Conservation (phyloP, 2,329 filamentous ascomycete species). For the Arthrobotrys musiformis region DNA sequence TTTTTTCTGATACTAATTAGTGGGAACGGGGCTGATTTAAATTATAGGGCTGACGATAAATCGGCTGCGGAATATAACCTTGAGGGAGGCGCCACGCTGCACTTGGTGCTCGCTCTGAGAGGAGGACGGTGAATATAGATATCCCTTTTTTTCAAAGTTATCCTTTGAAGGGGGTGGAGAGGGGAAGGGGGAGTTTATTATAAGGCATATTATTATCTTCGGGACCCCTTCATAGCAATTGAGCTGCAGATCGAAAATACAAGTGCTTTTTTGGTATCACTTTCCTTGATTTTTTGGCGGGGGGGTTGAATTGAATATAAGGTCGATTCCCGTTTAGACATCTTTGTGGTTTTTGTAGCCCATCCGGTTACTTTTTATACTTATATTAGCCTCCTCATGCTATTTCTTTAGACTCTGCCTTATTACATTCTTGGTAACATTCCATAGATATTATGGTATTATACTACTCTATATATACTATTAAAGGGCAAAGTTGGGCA, state of each 20-base stretch:
- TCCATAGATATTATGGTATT: not conserved
- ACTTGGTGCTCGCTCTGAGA: constrained; percentile 92
- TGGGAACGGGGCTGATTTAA: not conserved
- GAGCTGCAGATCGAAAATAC: not conserved
- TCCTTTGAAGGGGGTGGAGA: no score
- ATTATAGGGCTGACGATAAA: constrained; percentile 87
- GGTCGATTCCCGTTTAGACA: constrained; percentile 14
- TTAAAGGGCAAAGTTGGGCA: no score
- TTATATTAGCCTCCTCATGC: constrained; percentile 12
- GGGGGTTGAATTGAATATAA: not conserved
- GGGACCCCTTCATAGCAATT: not conserved
- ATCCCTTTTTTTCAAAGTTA: no score
- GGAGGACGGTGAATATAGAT: constrained; percentile 69
- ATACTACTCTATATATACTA: not conserved
- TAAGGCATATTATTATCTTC: not conserved
- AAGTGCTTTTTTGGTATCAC: not conserved
- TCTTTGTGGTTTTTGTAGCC: not conserved
- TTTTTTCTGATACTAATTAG: not conserved
- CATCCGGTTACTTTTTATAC: not conserved
- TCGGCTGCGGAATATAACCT: constrained; percentile 90
- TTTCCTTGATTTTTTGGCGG: not conserved
- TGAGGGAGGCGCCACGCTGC: constrained; percentile 89
- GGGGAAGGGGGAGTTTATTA: not conserved
- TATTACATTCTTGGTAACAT: no score
- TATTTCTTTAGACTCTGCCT: no score